phyloP scores from a whole-genome alignment of 805 yeast genomes.

The Teunomyces funiuensis region DNA sequence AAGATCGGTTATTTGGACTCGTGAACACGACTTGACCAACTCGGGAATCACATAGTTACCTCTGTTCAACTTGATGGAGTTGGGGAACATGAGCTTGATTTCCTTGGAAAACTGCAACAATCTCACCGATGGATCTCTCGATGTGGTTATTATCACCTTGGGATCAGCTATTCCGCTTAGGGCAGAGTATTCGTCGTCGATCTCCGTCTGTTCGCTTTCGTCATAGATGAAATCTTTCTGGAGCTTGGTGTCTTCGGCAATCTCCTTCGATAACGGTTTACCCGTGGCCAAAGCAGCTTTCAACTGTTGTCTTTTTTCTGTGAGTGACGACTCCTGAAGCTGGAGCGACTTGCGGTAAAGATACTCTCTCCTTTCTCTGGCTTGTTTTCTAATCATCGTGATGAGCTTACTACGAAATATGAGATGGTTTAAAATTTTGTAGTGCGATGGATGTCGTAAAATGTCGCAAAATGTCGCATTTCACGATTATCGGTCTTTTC shows the following conservation, averaged over 20 bases:
- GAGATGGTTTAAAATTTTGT: slow-evolving; percentile 6
- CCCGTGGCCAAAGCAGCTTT: slow-evolving; percentile 90
- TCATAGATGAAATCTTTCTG: slow-evolving; percentile 85
- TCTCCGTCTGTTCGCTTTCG: slow-evolving; percentile 64
- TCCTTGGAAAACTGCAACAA: slow-evolving; percentile 92
- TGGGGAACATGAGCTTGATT: slow-evolving; percentile 84
- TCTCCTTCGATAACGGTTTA: slow-evolving; percentile 82
- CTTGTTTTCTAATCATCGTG: slow-evolving; percentile 81
- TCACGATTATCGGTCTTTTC: neutral
- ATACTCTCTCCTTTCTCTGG: slow-evolving; percentile 94
- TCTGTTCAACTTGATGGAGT: slow-evolving; percentile 83
- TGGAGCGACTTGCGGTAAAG: slow-evolving; percentile 85
- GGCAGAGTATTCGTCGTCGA: slow-evolving; percentile 92
- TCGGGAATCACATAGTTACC: slow-evolving; percentile 89
- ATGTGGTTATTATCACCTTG: slow-evolving; percentile 86
- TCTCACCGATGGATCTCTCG: slow-evolving; percentile 85
- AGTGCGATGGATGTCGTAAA: slow-evolving; percentile 7
- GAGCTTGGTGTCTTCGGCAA: slow-evolving; percentile 81
- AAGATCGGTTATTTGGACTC: slow-evolving; percentile 80
- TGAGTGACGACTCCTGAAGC: slow-evolving; percentile 82
- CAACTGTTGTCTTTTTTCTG: slow-evolving; percentile 82
- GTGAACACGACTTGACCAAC: slow-evolving; percentile 77
- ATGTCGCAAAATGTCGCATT: slow-evolving; percentile 2
- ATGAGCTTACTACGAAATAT: neutral
- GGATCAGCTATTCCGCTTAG: slow-evolving; percentile 90